Evolutionary conservation across 2,329 filamentous ascomycete species (phyloP), one percentile per base, ranked within the genome.

Genomic region (Trichophyton benhamiae): DNA sequence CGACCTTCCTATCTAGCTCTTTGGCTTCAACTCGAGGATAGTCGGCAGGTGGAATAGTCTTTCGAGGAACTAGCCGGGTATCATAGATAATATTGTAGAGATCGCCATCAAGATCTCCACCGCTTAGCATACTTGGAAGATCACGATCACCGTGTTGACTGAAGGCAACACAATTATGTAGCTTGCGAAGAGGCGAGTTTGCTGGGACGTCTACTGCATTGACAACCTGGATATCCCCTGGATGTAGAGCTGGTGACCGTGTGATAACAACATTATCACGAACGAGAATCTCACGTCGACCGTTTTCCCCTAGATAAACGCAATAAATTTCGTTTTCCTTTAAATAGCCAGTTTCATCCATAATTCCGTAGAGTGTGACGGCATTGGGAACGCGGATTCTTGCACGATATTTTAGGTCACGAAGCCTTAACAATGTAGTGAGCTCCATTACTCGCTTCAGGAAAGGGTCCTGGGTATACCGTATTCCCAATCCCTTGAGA

Each of bases 61-160:
- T 67, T 3, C 68, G 70, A 0, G 81, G 78, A 1, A 80, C 71
- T 0, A 84, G 77, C 0, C 71, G 68, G 0, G 72, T 66, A 66
- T 95, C 89, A 79, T 83, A 94, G 57, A 95, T 88, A 58, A 95
- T 75, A 65, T 90, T 87, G 72, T 88, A 95, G 0, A 89, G 75
- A 70, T 96, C 91, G 0, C 90, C 90, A 65, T 94, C 89, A 0
- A 95, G 79, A 70, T 95, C 90, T 0, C 90, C 90, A 0, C 90
- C 90, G 60, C 87, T 87, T 0, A 95, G 77, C 71, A 87, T 82
- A 63, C 88, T 92, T 0, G 89, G 89, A 0, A 95, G 75, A 68
- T 95, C 90, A 15, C 90, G 82, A 0, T 67, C 27, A 0, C 91
- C 90, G 48, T 82, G 78, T 61, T 85, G 83, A 63, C 86, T 91